Evolutionary conservation across 2,329 filamentous ascomycete species (phyloP).

Genomic region (Hyphodiscus sp.): DNA sequence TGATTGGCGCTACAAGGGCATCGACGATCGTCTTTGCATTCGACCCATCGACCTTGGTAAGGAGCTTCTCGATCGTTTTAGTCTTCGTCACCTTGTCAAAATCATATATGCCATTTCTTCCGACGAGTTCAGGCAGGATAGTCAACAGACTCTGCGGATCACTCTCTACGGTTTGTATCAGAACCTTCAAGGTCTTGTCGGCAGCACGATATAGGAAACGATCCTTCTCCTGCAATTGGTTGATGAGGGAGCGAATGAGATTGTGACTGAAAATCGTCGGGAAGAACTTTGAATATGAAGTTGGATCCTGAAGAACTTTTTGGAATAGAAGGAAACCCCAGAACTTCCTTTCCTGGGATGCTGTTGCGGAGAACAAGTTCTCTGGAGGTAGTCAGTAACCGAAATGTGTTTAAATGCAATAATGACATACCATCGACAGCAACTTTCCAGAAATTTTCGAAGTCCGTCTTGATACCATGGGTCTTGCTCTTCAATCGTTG

Average conservation of each 20-base stretch:
- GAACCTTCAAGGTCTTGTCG: constrained; percentile 63
- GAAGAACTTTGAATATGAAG: constrained; percentile 42
- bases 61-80: constrained; percentile 67
- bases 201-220: constrained; percentile 76
- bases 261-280: constrained; percentile 73
- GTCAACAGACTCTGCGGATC: constrained; percentile 52
- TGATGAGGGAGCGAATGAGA: constrained; percentile 73
- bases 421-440: constrained; percentile 72
- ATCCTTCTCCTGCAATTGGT: constrained; percentile 72
- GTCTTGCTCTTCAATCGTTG: constrained; percentile 28
- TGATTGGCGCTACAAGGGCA: constrained; percentile 41
- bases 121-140: constrained; percentile 62
- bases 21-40: constrained; percentile 38
- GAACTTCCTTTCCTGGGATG: constrained; percentile 84
- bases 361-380: constrained; percentile 72
- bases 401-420: background rate
- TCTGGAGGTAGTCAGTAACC: constrained; percentile 42
- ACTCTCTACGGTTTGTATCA: constrained; percentile 58
- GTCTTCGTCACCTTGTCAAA: constrained; percentile 84
- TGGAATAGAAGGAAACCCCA: constrained; percentile 86
- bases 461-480: constrained; percentile 34
- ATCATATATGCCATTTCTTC: constrained; percentile 63
- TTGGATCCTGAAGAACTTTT: constrained; percentile 56
- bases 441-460: constrained; percentile 77
- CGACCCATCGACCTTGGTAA: constrained; percentile 17